These are phyloP conservation scores for Phytophthora quininea DNA, from an alignment of 352 stramenopile genomes.

Conservation along the genomic window DNA sequence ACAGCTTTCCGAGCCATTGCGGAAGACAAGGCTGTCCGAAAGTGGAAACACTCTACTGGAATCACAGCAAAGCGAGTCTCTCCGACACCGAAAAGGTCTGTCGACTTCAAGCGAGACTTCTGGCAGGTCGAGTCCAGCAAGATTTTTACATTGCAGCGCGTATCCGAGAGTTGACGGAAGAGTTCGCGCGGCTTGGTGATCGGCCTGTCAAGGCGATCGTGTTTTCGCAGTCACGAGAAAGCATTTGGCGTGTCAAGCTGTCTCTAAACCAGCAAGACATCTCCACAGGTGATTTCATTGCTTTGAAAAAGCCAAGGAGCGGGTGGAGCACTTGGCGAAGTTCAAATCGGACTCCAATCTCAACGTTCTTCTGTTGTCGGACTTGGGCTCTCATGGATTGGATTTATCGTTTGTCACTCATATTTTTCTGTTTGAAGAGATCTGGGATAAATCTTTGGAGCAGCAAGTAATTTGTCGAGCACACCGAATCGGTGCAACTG, in stretches of 20 bases:
- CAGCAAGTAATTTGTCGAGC: constrained; percentile 95
- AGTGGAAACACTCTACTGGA: constrained; percentile 4
- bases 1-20: constrained; percentile 23
- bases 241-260: constrained; percentile 67
- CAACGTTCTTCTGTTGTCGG: constrained; percentile 93
- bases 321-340: constrained; percentile 48
- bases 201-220: constrained; percentile 64
- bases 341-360: constrained; percentile 60
- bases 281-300: constrained; percentile 61
- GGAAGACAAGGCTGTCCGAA: constrained; percentile 10
- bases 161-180: constrained; percentile 51
- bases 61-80: constrained; percentile 6
- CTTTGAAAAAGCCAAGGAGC: constrained; percentile 34
- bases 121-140: constrained; percentile 51
- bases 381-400: constrained; percentile 93
- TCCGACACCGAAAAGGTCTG: background rate
- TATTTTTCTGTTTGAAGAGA: constrained; percentile 97
- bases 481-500: constrained; percentile 93
- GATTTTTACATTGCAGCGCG: constrained; percentile 60
- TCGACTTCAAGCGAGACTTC: constrained; percentile 32
- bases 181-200: constrained; percentile 25
- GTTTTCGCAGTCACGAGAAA: constrained; percentile 74
- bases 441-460: constrained; percentile 95
- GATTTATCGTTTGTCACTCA: constrained; percentile 98
- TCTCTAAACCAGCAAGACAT: constrained; percentile 66